phyloP scores from a whole-genome alignment of 1,139 yeast species.

The Meyerozyma athensensis region DNA sequence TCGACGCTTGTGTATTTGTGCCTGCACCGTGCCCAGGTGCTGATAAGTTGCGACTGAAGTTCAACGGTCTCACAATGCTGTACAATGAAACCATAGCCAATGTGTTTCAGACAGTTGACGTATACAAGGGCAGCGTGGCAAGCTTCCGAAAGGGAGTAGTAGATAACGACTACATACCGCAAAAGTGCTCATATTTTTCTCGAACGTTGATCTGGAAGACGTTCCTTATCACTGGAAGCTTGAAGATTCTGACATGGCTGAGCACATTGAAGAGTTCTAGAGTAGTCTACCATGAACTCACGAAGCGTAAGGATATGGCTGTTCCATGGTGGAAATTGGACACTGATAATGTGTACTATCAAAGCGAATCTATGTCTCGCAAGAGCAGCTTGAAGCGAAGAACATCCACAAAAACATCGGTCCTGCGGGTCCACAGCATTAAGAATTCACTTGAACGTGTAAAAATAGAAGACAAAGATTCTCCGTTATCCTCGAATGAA shows the following conservation, averaged over 20 bases:
- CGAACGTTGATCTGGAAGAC: conserved; percentile 39
- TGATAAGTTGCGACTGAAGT: conserved; percentile 1
- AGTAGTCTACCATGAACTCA: conserved; percentile 34
- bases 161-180: conserved; percentile 30
- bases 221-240: conserved; percentile 33
- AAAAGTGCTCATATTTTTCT: conserved; percentile 19
- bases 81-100: conserved; percentile 33
- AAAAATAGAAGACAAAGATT: conserved; percentile 1
- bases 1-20: not conserved
- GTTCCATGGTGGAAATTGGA: conserved; percentile 39
- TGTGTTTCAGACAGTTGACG: conserved; percentile 35
- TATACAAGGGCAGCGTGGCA: conserved; percentile 30
- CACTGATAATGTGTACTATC: conserved; percentile 27
- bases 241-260: conserved; percentile 36
- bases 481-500: not conserved
- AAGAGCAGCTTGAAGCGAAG: not conserved
- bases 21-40: not conserved
- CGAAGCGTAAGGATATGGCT: conserved; percentile 26
- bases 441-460: not conserved
- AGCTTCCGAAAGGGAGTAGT: conserved; percentile 28
- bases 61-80: not conserved
- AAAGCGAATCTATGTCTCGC: conserved; percentile 12
- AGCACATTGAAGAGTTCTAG: conserved; percentile 26
- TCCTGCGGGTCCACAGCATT: not conserved
- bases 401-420: not conserved